Evolutionary conservation across 2,329 filamentous ascomycete genomes (phyloP), one percentile per base, ranked within the genome.

Genomic region (Aspergillus bombycis): DNA sequence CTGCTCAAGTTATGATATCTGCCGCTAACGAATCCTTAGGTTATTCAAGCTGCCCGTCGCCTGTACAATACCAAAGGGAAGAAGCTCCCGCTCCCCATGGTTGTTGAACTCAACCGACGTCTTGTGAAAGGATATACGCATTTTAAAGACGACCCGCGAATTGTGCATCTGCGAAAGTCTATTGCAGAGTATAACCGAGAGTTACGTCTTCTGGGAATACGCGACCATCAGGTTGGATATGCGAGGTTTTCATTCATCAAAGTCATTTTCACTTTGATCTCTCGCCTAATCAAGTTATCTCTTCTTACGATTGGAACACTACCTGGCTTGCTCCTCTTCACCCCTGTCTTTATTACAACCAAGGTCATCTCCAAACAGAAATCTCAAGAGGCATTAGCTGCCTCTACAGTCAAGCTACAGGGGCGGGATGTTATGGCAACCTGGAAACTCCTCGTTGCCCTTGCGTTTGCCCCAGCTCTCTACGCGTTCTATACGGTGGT

Each of bases 1-100:
- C 38, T 21, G 12, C 41, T 46, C 53, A 30, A 38, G 4, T 16
- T 23, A n/a, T 34, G 38, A 48, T 19, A 14, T 10, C 45, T 36
- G 12, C 54, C 57, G 58, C 75, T 83, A 67, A 84, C 64, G 59
- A 55, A 50, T 50, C 23, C 60, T 38, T 60, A 88, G 85, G 86
- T 96, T 70, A 96, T 98, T 63, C 95, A 98, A 85, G 94, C 94
- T 43, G 94, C 94, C 8, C 88, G 95, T 66, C 88, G 95, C 57
- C 84, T 99, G 32, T 99, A 99, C 81, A 97, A 96, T 74, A 92
- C 93, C 12, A 95, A 93, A 57, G 93, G 93, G 71, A 97, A 94
- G 81, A 97, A 96, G 78, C 85, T 98, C 43, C 94, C 94, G 8
- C 85, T 98, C 26, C 93, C 94, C 0, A 91, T 94, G 74, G 92